A percentile compares a stretch with the other conserved stretches of the same genome.
Conservation (phyloP, 192 early-diverging fungal species). For the Anaeromyces robustus region DNA sequence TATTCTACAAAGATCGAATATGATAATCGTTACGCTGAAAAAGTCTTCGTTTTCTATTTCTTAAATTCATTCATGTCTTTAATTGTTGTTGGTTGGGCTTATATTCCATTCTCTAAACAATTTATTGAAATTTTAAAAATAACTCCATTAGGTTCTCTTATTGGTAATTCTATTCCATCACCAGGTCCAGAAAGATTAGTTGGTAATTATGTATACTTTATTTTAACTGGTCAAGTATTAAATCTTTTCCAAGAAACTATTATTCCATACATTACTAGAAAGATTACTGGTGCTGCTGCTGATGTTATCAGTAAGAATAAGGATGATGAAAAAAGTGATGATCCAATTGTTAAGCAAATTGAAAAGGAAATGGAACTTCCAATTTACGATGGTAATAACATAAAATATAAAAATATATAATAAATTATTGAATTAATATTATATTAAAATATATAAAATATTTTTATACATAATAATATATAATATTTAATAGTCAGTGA, state of each 20-base stretch:
- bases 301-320: background rate
- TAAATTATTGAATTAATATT: background rate
- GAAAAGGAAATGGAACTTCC: constrained; percentile 43
- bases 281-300: constrained; percentile 14
- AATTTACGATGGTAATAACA: constrained; percentile 61
- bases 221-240: constrained; percentile 69
- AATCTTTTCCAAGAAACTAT: constrained; percentile 56
- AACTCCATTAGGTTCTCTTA: constrained; percentile 5
- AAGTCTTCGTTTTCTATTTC: constrained; percentile 76
- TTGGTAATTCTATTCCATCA: constrained; percentile 2
- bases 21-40: constrained; percentile 54
- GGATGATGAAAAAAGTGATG: constrained; percentile 7
- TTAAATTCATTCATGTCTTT: constrained; percentile 68
- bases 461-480: too few relatives aligned
- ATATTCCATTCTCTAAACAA: constrained; percentile 62
- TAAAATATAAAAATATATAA: background rate
- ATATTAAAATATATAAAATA: background rate
- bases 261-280: constrained; percentile 43
- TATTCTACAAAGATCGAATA: constrained; percentile 52
- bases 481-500: too few relatives aligned
- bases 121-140: constrained; percentile 33
- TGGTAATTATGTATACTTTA: constrained; percentile 53
- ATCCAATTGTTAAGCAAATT: constrained; percentile 27
- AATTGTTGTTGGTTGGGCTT: constrained; percentile 72
- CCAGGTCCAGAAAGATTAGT: constrained; percentile 36